phyloP scores from a whole-genome alignment of 495 filamentous ascomycete species.

The Talaromyces ruber region DNA sequence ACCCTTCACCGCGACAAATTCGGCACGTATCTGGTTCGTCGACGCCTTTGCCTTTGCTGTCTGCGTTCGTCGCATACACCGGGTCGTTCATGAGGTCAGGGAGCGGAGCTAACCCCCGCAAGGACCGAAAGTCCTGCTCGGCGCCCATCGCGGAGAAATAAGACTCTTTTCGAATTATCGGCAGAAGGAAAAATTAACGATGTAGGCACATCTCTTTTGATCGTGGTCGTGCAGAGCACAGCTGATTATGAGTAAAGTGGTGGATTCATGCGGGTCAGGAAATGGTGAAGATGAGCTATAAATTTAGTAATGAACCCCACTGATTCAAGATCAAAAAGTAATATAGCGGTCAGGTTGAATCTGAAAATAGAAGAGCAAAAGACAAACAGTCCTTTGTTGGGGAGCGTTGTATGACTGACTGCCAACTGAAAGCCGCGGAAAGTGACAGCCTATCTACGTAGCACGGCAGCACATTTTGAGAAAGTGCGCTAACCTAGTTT shows the following conservation, averaged over 20 bases:
- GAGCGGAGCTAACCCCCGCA: conserved; percentile 14
- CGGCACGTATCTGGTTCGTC: conserved; percentile 71
- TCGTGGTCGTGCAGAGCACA: neutral
- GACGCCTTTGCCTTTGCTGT: conserved; percentile 26
- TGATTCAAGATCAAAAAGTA: neutral
- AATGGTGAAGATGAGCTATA: neutral
- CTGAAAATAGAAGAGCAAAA: neutral
- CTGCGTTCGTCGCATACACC: conserved; percentile 32
- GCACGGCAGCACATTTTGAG: neutral
- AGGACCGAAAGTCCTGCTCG: conserved; percentile 9
- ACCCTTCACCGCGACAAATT: conserved; percentile 88
- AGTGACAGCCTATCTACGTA: neutral
- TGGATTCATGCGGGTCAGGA: neutral
- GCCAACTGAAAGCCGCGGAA: neutral
- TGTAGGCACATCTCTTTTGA: conserved; percentile 21
- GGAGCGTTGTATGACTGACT: neutral
- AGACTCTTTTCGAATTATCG: conserved; percentile 4
- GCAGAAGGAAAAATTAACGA: neutral
- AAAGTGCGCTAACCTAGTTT: neutral
- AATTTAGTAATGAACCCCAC: neutral
- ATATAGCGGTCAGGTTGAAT: neutral
- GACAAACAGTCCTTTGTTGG: neutral
- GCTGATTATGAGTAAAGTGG: neutral
- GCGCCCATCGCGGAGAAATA: conserved; percentile 8
- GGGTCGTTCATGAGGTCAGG: conserved; percentile 64